phyloP scores from a whole-genome alignment of 805 yeast species.

The Monosporozyma siamensis region DNA sequence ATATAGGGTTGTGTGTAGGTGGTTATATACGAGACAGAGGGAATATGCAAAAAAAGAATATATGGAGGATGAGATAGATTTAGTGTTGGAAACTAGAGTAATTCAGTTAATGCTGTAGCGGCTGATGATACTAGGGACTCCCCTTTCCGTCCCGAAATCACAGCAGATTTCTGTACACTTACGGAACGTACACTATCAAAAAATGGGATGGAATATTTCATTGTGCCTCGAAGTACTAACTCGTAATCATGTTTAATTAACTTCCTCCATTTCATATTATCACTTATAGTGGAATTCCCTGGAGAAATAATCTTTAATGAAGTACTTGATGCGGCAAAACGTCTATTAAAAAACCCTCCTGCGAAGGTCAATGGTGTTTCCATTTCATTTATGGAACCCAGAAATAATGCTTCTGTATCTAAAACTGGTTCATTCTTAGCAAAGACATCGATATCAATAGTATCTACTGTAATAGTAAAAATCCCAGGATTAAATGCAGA shows the following conservation, averaged over 20 bases:
- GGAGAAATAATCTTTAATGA: conserved; percentile 68
- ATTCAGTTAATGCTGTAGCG: no score
- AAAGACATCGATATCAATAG: conserved; percentile 74
- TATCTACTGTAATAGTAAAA: conserved; percentile 51
- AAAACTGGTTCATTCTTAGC: conserved; percentile 43
- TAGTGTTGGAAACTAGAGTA: no score
- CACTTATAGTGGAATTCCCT: conserved; percentile 35
- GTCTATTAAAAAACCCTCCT: conserved; percentile 68
- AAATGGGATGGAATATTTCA: conserved; percentile 69
- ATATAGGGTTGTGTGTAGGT: no score
- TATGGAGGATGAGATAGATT: no score
- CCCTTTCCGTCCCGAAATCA: conserved; percentile 24
- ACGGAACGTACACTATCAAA: conserved; percentile 43
- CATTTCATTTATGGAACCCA: conserved; percentile 58
- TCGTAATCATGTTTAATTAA: conserved; percentile 78
- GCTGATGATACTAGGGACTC: no score
- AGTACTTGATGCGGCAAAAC: conserved; percentile 49
- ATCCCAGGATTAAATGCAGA: conserved; percentile 86
- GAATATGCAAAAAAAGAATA: no score
- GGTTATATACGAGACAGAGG: no score
- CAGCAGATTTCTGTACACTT: conserved; percentile 49
- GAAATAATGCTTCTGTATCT: conserved; percentile 52
- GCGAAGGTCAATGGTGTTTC: conserved; percentile 68
- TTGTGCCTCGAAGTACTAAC: conserved; percentile 69
- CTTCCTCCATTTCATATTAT: conserved; percentile 52